These are phyloP conservation scores for Endoconidiophora laricicola DNA, from an alignment of 2,329 filamentous ascomycete genomes.

Conservation along the genomic window DNA sequence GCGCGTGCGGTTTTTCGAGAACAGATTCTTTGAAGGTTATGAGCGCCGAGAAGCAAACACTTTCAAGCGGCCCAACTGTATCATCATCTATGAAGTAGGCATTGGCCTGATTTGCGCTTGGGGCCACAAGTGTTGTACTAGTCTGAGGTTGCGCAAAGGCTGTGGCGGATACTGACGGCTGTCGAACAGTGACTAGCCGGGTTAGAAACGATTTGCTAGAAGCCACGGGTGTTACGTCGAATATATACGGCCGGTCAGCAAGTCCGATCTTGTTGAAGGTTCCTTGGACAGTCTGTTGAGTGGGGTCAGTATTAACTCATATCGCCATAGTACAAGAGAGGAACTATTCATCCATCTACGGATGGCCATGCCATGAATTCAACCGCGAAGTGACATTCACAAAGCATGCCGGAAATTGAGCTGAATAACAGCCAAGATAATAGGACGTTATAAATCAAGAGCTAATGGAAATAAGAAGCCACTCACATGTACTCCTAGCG, in stretches of 20 bases:
- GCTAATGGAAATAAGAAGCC: neutral
- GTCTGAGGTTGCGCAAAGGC: constrained; percentile 20
- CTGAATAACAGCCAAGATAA: too few species aligned
- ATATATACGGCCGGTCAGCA: constrained; percentile 35
- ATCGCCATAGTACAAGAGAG: too few species aligned
- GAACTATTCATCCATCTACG: too few species aligned
- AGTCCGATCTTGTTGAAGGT: constrained; percentile 34
- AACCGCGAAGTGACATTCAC: too few species aligned
- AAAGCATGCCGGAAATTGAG: too few species aligned
- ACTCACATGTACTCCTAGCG: constrained; percentile 24
- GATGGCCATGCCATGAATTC: too few species aligned
- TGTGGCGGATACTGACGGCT: constrained; percentile 21
- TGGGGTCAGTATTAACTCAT: neutral
- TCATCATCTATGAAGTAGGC: constrained; percentile 5
- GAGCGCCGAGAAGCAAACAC: constrained; percentile 33
- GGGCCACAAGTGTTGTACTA: neutral
- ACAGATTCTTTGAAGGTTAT: constrained; percentile 33
- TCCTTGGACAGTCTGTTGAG: constrained; percentile 35
- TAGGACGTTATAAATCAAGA: neutral
- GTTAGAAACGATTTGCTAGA: constrained; percentile 33
- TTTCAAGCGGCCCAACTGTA: constrained; percentile 23
- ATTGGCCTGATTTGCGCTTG: too few species aligned
- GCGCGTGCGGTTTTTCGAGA: constrained; percentile 17
- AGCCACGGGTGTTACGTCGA: constrained; percentile 29
- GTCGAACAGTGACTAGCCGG: constrained; percentile 30